These are phyloP conservation scores for Galeopsis tetrahit DNA, from an alignment of 257 asterid genomes.

Conservation along the genomic window DNA sequence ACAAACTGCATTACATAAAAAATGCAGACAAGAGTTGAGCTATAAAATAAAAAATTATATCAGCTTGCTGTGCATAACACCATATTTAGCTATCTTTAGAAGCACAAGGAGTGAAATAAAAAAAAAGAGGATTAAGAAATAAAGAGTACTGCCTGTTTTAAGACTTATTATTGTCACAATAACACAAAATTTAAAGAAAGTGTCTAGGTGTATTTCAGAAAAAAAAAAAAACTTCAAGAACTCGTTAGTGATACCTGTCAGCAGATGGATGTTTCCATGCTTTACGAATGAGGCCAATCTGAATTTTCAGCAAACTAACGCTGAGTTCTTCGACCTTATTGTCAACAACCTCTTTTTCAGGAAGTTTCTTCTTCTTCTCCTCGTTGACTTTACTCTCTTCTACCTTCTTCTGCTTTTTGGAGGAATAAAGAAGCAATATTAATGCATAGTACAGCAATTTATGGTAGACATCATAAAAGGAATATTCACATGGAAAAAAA, in stretches of 20 bases:
- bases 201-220: background rate
- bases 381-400: constrained; percentile 50
- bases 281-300: constrained; percentile 81
- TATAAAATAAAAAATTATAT: background rate
- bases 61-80: background rate
- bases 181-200: background rate
- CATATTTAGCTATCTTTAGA: constrained; percentile 1
- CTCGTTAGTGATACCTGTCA: constrained; percentile 65
- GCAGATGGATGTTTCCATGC: constrained; percentile 98
- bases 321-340: constrained; percentile 68
- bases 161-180: background rate
- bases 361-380: constrained; percentile 69
- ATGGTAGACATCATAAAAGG: background rate
- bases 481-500: background rate
- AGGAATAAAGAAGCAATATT: constrained; percentile 23
- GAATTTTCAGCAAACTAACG: constrained; percentile 85
- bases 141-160: background rate
- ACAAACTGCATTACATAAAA: constrained; percentile 58
- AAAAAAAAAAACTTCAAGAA: constrained; percentile 7
- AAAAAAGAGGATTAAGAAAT: background rate
- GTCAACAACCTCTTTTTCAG: constrained; percentile 54
- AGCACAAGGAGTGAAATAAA: background rate
- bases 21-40: constrained; percentile 25
- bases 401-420: constrained; percentile 47
- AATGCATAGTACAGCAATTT: constrained; percentile 18